Evolutionary conservation across 257 asterid genomes (phyloP), one percentile per base, ranked within the genome.

Genomic region (Solanum dulcamara): DNA sequence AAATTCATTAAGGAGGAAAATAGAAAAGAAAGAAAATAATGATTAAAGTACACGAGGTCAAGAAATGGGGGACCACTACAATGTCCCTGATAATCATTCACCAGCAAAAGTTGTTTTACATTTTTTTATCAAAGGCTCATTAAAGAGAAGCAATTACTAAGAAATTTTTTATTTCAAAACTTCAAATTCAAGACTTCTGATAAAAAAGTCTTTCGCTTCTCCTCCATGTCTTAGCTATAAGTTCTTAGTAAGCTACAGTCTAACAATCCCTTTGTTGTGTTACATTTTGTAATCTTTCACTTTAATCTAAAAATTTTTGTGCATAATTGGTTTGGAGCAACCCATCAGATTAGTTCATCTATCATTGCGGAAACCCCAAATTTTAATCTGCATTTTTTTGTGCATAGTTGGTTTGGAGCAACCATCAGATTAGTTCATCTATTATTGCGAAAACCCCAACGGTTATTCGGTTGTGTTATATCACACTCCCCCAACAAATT

Each of bases 161-260:
- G 1, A 20, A 18, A 7, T 2, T 15, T 66, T 32, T 32, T 17
- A 17, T 67, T 32, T 67, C 4, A 4, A 17, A 32, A 1, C 13
- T 0, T 33, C 10, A 17, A 68, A 33, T 8, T 68, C 6, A 3
- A 68, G 13, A 68, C 0, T 12, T 67, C 0, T 32, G 0, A 15
- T 66, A 4, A 18, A 67, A 4, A 4, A 35, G 7, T 66, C 0
- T 8, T 32, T 66, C 0, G 13, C 7, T 14, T 67, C 1, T 32
- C 2, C 6, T 15, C 0, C 0, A 10, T 15, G 4, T 32, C 10
- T 67, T 5, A 17, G 2, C 0, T 62, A 0, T 62, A 0, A 26
- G 13, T 28, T 24, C 1, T 26, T 60, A 24, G 1, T 0, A 66
- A 32, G 0, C 11, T 17, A 20, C 5, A 4, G 5, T 3, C 26